Percentiles rank a stretch among this genome's conserved stretches.
phyloP scores from a whole-genome alignment of 306 rosid species.

The Trifolium repens region DNA sequence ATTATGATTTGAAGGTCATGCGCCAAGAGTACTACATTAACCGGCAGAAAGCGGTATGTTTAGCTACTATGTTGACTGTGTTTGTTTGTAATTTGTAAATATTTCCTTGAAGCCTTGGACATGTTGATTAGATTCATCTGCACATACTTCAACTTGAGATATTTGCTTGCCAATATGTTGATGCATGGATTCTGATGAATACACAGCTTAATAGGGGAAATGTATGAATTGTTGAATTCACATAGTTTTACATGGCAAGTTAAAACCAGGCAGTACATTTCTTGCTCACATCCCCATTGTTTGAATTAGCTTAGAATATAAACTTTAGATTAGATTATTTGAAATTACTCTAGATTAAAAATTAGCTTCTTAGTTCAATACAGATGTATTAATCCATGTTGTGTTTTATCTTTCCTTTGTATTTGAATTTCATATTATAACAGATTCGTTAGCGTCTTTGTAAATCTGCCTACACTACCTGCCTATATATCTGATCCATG shows the following conservation, averaged over 20 bases:
- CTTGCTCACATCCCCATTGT: slow-evolving; percentile 6
- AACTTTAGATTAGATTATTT: background rate
- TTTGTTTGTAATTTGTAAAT: slow-evolving; percentile 23
- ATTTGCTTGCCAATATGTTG: slow-evolving; percentile 21
- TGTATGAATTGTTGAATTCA: background rate
- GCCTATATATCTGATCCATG: slow-evolving; percentile 2
- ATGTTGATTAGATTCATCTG: slow-evolving; percentile 26
- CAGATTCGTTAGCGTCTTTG: background rate
- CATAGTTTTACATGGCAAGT: slow-evolving; percentile 1
- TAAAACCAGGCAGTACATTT: slow-evolving; percentile 19
- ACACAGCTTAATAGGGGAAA: background rate
- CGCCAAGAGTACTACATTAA: slow-evolving; percentile 94
- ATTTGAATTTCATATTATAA: background rate
- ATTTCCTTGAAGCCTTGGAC: slow-evolving; percentile 21
- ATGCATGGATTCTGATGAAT: slow-evolving; percentile 8
- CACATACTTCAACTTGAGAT: slow-evolving; percentile 29
- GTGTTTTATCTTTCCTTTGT: background rate
- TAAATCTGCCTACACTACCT: background rate
- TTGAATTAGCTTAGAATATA: background rate
- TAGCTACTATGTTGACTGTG: slow-evolving; percentile 25
- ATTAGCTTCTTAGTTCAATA: background rate
- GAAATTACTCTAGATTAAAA: background rate
- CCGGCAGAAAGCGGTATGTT: slow-evolving; percentile 82
- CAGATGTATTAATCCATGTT: background rate
- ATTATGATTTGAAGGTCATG: slow-evolving; percentile 97